These are phyloP conservation scores for Serendipita sp. DNA, from an alignment of 768 basidiomycete species.

Conservation along the genomic window DNA sequence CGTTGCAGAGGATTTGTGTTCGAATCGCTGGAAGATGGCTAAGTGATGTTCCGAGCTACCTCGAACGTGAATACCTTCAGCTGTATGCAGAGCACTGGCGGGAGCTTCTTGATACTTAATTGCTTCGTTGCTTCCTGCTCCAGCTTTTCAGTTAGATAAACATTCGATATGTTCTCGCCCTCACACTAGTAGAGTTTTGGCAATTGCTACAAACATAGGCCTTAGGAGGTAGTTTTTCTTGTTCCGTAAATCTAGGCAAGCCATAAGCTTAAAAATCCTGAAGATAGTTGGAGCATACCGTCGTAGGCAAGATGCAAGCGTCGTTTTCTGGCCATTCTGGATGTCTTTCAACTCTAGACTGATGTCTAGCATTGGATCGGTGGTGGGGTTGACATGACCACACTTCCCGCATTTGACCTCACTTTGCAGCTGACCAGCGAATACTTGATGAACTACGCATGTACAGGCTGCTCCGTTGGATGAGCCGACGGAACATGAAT, in stretches of 20 bases:
- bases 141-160: not conserved
- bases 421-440: constrained; percentile 72
- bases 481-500: constrained; percentile 55
- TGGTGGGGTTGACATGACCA: constrained; percentile 54
- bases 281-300: constrained; percentile 28
- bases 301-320: constrained; percentile 57
- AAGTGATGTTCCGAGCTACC: not conserved
- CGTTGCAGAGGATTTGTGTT: constrained; percentile 62
- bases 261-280: constrained; percentile 7
- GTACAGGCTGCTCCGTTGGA: constrained; percentile 63
- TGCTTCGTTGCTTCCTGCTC: constrained; percentile 64
- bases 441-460: constrained; percentile 83
- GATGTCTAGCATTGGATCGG: constrained; percentile 83
- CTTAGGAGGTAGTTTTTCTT: constrained; percentile 67
- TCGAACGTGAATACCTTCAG: constrained; percentile 49
- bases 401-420: constrained; percentile 83
- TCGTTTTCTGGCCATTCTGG: constrained; percentile 30
- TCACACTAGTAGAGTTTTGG: constrained; percentile 46
- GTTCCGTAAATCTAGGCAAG: constrained; percentile 53
- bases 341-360: constrained; percentile 59
- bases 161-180: constrained; percentile 13
- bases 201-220: constrained; percentile 79
- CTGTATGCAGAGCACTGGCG: constrained; percentile 83
- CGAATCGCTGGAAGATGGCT: constrained; percentile 52
- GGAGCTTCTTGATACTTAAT: constrained; percentile 67